These are phyloP conservation scores for Pseudopyricularia javanii DNA, from an alignment of 2,329 filamentous ascomycete genomes.

Conservation along the genomic window DNA sequence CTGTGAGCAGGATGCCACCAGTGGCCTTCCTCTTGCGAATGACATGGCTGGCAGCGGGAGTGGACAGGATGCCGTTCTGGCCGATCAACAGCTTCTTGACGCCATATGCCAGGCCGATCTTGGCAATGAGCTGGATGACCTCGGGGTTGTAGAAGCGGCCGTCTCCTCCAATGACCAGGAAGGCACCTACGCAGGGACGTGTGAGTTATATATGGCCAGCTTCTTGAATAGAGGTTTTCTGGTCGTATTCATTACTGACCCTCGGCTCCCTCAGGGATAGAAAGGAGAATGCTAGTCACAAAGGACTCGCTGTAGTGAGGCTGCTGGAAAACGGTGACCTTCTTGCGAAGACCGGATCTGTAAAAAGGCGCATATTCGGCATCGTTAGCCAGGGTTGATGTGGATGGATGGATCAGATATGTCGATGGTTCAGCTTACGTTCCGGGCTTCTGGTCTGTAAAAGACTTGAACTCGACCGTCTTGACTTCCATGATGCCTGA, in stretches of 20 bases:
- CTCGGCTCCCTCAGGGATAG: conserved; percentile 87
- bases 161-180: conserved; percentile 94
- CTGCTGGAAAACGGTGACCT: conserved; percentile 95
- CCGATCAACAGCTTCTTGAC: conserved; percentile 98
- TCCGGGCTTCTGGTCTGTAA: conserved; percentile 95
- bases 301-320: conserved; percentile 94
- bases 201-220: conserved; percentile 2
- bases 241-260: conserved; percentile 29
- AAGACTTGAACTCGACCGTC: conserved; percentile 73
- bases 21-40: conserved; percentile 93
- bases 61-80: conserved; percentile 92
- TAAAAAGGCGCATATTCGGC: neutral
- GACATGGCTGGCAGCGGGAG: conserved; percentile 88
- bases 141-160: conserved; percentile 96
- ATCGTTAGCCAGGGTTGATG: neutral
- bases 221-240: neutral
- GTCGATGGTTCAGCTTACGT: no score
- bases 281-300: conserved; percentile 83
- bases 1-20: conserved; percentile 90
- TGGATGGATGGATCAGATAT: no score
- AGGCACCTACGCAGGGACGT: conserved; percentile 37
- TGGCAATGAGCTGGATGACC: conserved; percentile 91
- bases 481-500: conserved; percentile 51
- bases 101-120: conserved; percentile 92
- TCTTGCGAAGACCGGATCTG: conserved; percentile 96